Evolutionary conservation across 495 filamentous ascomycete genomes (phyloP), one percentile per base, ranked within the genome.

Genomic region (Penicillium canescens): DNA sequence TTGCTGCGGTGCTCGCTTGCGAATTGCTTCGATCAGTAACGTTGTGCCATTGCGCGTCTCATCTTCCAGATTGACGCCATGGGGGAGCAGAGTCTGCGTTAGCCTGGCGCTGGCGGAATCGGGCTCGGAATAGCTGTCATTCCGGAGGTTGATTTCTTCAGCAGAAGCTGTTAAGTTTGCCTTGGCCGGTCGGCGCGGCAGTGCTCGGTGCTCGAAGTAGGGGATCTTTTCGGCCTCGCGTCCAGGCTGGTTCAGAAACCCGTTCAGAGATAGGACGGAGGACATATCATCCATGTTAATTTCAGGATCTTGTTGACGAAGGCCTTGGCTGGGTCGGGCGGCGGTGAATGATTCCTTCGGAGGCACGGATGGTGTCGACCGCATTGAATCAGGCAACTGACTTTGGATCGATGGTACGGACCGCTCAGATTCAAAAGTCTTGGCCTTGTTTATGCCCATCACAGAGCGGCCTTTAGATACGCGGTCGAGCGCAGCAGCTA

Each of bases 11-110:
- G 63, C 66, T 16, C 63, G 77, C 50, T 74, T 76, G 47, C 69
- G 75, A 51, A 84, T 80, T 10, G 72, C 61, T 20, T 71, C 63
- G 43, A 79, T 72, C 38, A 82, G 67, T 9, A 74, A 45, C 2
- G 77, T 82, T 51, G 73, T 71, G 24, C 79, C 79, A 40, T 70
- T 74, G 11, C 57, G 59, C 46, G 70, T 72, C 12, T 75, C 50
- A 1, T 70, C 60, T 46, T 76, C 73, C 4, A 71, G 46, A 45
- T 80, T 72, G 9, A 72, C 81, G 18, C 74, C 74, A 42, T 84
- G 76, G 20, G 67, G 70, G 14, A 82, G 68, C 50, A 80, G 60
- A 9, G 76, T 58, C 18, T 76, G 73, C 4, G 71, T 66, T 16
- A 82, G 59, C 26, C 68, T 65, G n/a, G 71, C 65, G 23, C 73